Conservation (phyloP, 495 filamentous ascomycete species). For the Neurospora sp. region DNA sequence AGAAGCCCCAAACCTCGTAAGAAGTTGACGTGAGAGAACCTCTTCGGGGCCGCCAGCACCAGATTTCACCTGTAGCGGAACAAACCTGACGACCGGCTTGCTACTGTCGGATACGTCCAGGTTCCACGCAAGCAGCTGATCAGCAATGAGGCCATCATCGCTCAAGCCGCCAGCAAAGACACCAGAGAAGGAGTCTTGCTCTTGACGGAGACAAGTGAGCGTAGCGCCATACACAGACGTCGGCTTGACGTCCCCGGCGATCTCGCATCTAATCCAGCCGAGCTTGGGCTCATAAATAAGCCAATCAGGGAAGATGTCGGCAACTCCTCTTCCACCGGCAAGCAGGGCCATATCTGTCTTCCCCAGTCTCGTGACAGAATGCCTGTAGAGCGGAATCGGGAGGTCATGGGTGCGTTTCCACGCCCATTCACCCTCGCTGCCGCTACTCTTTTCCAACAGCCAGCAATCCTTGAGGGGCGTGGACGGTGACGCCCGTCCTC, state of each 20-base stretch:
- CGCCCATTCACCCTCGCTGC: conserved; percentile 8
- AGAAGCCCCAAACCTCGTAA: conserved; percentile 21
- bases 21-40: conserved; percentile 1
- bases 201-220: conserved; percentile 17
- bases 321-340: conserved; percentile 12
- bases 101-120: conserved; percentile 19
- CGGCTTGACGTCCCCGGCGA: conserved; percentile 21
- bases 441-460: conserved; percentile 39
- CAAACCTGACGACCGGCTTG: conserved; percentile 18
- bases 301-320: conserved; percentile 45
- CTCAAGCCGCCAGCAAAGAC: conserved; percentile 60
- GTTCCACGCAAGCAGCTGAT: conserved; percentile 44
- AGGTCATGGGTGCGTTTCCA: conserved; percentile 58
- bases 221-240: conserved; percentile 52
- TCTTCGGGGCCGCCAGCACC: background rate
- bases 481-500: conserved; percentile 67
- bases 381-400: conserved; percentile 58
- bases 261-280: conserved; percentile 36
- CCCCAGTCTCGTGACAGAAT: conserved; percentile 51
- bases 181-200: conserved; percentile 30
- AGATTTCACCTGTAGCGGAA: background rate
- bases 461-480: conserved; percentile 60
- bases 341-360: conserved; percentile 36
- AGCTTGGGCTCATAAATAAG: conserved; percentile 47
- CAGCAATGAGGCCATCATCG: conserved; percentile 44